Percentiles rank a stretch among this genome's conserved stretches.
Evolutionary conservation across 176 grass and related monocot genomes (phyloP).

Genomic region (Cenchrus purpureus): DNA sequence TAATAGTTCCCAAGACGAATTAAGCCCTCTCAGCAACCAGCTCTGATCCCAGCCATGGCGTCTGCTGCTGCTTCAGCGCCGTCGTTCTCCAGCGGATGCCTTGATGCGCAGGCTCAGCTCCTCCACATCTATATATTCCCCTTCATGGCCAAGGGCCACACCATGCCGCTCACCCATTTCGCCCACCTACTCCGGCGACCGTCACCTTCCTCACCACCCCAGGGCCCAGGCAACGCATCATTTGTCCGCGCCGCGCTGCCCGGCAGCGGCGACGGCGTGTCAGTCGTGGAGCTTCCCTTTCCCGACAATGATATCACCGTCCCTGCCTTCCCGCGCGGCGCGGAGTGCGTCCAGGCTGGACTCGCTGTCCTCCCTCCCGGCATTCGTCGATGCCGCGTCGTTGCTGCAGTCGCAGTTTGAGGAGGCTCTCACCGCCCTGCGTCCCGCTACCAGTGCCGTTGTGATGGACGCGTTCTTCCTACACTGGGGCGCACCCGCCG

Average conservation of each 20-base stretch:
- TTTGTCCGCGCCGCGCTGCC: slow-evolving; percentile 44
- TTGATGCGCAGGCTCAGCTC: neutral
- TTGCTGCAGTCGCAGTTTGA: slow-evolving; percentile 43
- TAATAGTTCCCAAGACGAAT: neutral
- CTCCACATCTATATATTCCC: slow-evolving; percentile 33
- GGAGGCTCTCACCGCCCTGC: slow-evolving; percentile 11
- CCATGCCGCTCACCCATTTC: slow-evolving; percentile 40
- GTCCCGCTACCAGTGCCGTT: slow-evolving; percentile 4
- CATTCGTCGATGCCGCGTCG: slow-evolving; percentile 26
- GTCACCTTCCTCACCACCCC: slow-evolving; percentile 51
- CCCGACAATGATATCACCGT: neutral
- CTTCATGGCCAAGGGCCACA: slow-evolving; percentile 47
- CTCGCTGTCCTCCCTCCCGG: neutral
- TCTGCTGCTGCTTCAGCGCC: neutral
- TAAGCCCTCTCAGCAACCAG: neutral
- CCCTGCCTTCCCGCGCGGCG: neutral
- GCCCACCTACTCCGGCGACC: slow-evolving; percentile 19
- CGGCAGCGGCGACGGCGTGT: neutral
- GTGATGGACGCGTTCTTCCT: slow-evolving; percentile 29
- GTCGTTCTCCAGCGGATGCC: neutral
- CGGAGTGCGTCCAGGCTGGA: slow-evolving; percentile 22
- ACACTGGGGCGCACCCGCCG: slow-evolving; percentile 24
- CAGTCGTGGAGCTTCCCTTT: slow-evolving; percentile 40
- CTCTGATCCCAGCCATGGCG: neutral
- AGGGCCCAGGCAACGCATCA: slow-evolving; percentile 6